A percentile compares a stretch with the other conserved stretches of the same genome.
Evolutionary conservation across 2,329 filamentous ascomycete species (phyloP).

Genomic region (Cadophora gregata): DNA sequence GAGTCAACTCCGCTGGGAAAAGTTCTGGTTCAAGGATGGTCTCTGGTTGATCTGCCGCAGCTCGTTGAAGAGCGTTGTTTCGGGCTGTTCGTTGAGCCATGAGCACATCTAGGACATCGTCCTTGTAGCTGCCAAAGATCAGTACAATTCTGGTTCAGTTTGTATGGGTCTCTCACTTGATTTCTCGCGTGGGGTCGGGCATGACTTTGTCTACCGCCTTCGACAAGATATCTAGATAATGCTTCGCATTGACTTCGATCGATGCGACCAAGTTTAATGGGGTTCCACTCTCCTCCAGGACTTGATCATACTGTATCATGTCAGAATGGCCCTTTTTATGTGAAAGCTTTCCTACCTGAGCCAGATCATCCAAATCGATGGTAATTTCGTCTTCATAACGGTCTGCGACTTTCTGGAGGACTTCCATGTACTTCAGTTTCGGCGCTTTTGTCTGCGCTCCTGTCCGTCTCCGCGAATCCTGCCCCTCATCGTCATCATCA

Average conservation of each 20-base stretch:
- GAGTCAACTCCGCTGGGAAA: conserved; percentile 90
- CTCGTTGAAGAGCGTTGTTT: conserved; percentile 76
- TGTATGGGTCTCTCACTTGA: conserved; percentile 62
- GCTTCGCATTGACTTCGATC: conserved; percentile 89
- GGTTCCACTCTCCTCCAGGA: conserved; percentile 62
- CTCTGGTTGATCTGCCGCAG: conserved; percentile 70
- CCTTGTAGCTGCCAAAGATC: conserved; percentile 77
- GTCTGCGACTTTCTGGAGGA: conserved; percentile 87
- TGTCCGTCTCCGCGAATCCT: conserved; percentile 52
- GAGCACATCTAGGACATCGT: conserved; percentile 95
- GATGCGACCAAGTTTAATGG: conserved; percentile 75
- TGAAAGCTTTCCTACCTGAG: conserved; percentile 56
- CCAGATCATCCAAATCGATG: conserved; percentile 89
- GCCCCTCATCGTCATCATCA: conserved; percentile 66
- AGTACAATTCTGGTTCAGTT: conserved; percentile 34
- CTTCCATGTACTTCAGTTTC: conserved; percentile 85
- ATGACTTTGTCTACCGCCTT: conserved; percentile 86
- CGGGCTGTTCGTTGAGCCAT: conserved; percentile 89
- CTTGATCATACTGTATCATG: conserved; percentile 68
- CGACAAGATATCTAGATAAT: conserved; percentile 92
- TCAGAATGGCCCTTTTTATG: conserved; percentile 52
- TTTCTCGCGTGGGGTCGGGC: conserved; percentile 77
- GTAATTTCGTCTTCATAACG: conserved; percentile 77
- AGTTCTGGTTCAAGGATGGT: conserved; percentile 71
- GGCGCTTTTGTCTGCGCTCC: conserved; percentile 59